A percentile compares a stretch with the other conserved stretches of the same genome.
Conservation (phyloP, 2,329 filamentous ascomycete genomes). For the Fusarium sp. region DNA sequence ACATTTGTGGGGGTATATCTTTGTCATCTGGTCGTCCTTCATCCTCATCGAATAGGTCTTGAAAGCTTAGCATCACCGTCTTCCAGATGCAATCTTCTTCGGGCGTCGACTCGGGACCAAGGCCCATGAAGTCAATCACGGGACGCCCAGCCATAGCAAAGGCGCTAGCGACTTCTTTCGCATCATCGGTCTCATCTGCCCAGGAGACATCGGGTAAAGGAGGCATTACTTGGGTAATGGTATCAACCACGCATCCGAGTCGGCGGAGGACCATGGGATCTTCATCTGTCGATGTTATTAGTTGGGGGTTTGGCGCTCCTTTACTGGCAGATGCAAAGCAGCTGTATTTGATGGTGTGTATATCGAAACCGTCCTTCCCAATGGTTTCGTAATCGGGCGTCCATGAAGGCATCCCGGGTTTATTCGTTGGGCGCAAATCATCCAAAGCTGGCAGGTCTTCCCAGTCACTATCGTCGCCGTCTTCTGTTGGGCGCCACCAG, state of each 20-base stretch:
- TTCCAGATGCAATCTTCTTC: neutral
- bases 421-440: neutral
- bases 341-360: neutral
- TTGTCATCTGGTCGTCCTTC: neutral
- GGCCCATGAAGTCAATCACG: neutral
- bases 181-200: neutral
- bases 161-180: neutral
- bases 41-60: neutral
- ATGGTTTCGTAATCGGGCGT: neutral
- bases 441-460: neutral
- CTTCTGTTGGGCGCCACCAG: slow-evolving; percentile 5
- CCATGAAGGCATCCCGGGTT: slow-evolving; percentile 1
- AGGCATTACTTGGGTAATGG: neutral
- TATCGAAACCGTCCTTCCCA: neutral
- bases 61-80: neutral
- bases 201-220: neutral
- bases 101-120: neutral
- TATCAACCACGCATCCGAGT: slow-evolving; percentile 2
- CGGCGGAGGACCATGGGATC: neutral
- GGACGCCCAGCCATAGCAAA: neutral
- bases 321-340: neutral
- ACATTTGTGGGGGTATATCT: neutral
- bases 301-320: neutral
- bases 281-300: neutral
- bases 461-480: neutral